These are phyloP conservation scores for Alternaria conjuncta DNA, from an alignment of 2,329 filamentous ascomycete species.

Conservation along the genomic window DNA sequence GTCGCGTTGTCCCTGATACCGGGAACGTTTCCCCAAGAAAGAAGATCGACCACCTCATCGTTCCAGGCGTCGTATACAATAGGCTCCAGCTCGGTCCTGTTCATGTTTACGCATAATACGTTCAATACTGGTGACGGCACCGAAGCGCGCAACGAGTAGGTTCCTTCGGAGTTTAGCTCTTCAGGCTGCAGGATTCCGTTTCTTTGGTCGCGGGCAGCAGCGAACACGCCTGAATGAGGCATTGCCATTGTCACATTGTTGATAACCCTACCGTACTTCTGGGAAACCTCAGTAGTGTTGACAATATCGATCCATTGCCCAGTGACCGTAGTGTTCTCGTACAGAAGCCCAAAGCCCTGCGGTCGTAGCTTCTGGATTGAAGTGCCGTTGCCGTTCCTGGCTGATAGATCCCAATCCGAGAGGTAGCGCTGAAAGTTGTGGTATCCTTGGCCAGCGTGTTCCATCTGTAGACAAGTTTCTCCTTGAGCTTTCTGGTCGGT, in stretches of 20 bases:
- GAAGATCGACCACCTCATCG: slow-evolving; percentile 33
- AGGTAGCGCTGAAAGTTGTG: slow-evolving; percentile 70
- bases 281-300: slow-evolving; percentile 61
- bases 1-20: slow-evolving; percentile 27
- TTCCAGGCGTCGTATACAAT: slow-evolving; percentile 71
- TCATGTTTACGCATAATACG: slow-evolving; percentile 74
- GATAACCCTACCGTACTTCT: slow-evolving; percentile 63
- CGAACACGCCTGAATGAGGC: slow-evolving; percentile 74
- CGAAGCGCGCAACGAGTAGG: slow-evolving; percentile 71
- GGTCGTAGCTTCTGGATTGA: slow-evolving; percentile 60
- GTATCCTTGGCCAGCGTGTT: slow-evolving; percentile 72
- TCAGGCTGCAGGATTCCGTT: slow-evolving; percentile 75
- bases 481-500: slow-evolving; percentile 52
- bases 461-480: slow-evolving; percentile 70
- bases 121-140: slow-evolving; percentile 75
- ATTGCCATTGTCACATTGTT: slow-evolving; percentile 81
- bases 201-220: slow-evolving; percentile 64
- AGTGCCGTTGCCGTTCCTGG: slow-evolving; percentile 53
- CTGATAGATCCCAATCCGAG: slow-evolving; percentile 60
- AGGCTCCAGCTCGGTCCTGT: slow-evolving; percentile 63
- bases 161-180: slow-evolving; percentile 66
- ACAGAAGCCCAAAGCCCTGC: slow-evolving; percentile 66
- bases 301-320: slow-evolving; percentile 72
- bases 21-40: slow-evolving; percentile 24
- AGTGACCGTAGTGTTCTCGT: slow-evolving; percentile 74